phyloP scores from a whole-genome alignment of 2,329 filamentous ascomycete genomes.

The Simplicillium aogashimaense region DNA sequence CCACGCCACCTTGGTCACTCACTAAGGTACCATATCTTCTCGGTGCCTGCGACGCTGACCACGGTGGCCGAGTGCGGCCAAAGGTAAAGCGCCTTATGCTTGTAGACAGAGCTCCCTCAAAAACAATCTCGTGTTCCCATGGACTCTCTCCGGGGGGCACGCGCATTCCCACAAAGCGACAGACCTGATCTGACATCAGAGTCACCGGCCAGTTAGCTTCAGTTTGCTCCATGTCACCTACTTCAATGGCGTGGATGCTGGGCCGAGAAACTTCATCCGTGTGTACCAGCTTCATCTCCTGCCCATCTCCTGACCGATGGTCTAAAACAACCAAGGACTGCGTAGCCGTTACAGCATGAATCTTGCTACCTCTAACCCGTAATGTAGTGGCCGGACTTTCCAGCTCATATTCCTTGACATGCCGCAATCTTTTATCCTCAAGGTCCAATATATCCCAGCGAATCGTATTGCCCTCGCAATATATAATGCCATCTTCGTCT shows the following conservation, averaged over 20 bases:
- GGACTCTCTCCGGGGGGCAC: conserved; percentile 30
- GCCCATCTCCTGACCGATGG: conserved; percentile 26
- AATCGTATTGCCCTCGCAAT: conserved; percentile 42
- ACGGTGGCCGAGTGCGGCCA: conserved; percentile 41
- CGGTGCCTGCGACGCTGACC: conserved; percentile 25
- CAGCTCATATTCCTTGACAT: conserved; percentile 34
- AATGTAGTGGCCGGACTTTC: conserved; percentile 43
- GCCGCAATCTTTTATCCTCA: conserved; percentile 38
- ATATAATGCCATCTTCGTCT: conserved; percentile 45
- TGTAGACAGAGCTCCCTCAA: conserved; percentile 44
- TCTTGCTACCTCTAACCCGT: conserved; percentile 32
- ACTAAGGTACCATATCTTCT: conserved; percentile 31
- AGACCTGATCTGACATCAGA: conserved; percentile 37
- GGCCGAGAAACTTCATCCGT: conserved; percentile 34
- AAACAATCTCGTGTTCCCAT: conserved; percentile 34
- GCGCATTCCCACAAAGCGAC: conserved; percentile 40
- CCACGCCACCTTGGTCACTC: conserved; percentile 32
- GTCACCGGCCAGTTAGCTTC: conserved; percentile 27
- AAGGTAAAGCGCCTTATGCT: conserved; percentile 47
- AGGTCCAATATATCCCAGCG: conserved; percentile 46
- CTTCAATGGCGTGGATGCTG: conserved; percentile 35
- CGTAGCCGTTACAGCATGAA: conserved; percentile 39
- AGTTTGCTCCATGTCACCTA: conserved; percentile 22
- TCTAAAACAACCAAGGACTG: conserved; percentile 49
- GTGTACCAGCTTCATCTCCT: conserved; percentile 29